Base-by-base conservation (phyloP, 2,329 filamentous ascomycete species). In the Hymenotorrendiella dingleyae region DNA sequence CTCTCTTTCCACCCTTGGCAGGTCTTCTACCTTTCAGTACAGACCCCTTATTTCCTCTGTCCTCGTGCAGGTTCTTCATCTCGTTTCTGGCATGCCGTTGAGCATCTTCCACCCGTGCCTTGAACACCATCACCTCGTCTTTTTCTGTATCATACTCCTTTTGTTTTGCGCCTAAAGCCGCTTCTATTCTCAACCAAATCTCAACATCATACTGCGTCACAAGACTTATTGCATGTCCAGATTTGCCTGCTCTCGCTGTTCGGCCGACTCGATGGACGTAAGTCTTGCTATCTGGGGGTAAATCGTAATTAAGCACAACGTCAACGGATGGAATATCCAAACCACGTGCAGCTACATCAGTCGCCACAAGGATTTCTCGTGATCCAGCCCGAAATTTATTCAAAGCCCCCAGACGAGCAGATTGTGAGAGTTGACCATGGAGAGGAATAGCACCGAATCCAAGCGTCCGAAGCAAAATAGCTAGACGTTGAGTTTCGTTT, bases 301-400 rank as follows among this genome's bases (percentile, higher is more conserved):
- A 67, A 57, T 95, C 89, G 53, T 82, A 86, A 66, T 95, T 95
- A 52, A 95, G 64, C 2, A 96, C 86, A 0, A 91, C 68, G 52
- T 94, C 88, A 10, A 96, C 89, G n/a, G 80, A 84, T 10, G 89
- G 89, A 35, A 96, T 94, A 69, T 96, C 90, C 6, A 96, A 73
- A 72, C 90, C 91, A 62, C 90, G 82, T 1, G 90, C 86, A 1
- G 90, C 90, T n/a, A 96, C 87, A 62, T 96, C 90, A 0, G 90
- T 96, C 9, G 89, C 89, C 3, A 96, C 85, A 4, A 98, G 76
- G 28, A 98, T 91, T 52, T 94, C 80, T 30, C 89, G 75, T n/a
- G 76, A 78, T 6, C 82, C 80, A 3, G 84, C 73, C 42, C 84
- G 82, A 73, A 98, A 97, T 62, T 97, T 97, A 62, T 85, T 86